These are phyloP conservation scores for Bruguiera gymnorhiza DNA, from an alignment of 345 rosid genomes.

Conservation along the genomic window DNA sequence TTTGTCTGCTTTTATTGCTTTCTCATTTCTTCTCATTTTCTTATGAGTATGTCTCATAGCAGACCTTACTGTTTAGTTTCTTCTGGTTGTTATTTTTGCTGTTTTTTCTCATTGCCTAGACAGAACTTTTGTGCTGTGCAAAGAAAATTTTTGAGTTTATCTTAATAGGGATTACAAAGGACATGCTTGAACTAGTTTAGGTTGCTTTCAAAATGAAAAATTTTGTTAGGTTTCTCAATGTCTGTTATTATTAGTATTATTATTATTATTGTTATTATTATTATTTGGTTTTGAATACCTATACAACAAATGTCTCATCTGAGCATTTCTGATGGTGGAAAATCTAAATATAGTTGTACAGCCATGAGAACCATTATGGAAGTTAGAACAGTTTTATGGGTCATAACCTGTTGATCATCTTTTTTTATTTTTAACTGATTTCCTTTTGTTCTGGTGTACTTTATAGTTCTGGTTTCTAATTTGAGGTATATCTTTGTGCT, in stretches of 20 bases:
- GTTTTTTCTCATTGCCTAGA: slow-evolving; percentile 7
- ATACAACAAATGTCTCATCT: background rate
- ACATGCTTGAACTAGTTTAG: background rate
- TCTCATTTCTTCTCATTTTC: background rate
- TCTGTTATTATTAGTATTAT: background rate
- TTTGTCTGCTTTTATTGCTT: background rate
- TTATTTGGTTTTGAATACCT: background rate
- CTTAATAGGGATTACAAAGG: background rate
- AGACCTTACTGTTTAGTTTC: background rate
- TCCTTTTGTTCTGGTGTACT: background rate
- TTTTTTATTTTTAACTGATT: background rate
- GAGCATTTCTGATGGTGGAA: background rate
- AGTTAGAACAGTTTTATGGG: background rate
- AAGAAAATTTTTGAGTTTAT: background rate
- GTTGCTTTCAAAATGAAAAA: background rate
- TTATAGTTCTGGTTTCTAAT: background rate
- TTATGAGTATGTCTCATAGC: background rate
- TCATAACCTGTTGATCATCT: too few relatives aligned
- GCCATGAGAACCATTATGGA: background rate
- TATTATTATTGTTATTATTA: background rate
- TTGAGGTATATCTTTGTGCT: background rate
- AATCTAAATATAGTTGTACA: background rate
- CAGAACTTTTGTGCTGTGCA: background rate
- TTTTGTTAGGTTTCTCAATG: background rate
- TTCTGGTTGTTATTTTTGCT: background rate